phyloP scores from a whole-genome alignment of 2,329 filamentous ascomycete species.

The Ophiostoma piceae region DNA sequence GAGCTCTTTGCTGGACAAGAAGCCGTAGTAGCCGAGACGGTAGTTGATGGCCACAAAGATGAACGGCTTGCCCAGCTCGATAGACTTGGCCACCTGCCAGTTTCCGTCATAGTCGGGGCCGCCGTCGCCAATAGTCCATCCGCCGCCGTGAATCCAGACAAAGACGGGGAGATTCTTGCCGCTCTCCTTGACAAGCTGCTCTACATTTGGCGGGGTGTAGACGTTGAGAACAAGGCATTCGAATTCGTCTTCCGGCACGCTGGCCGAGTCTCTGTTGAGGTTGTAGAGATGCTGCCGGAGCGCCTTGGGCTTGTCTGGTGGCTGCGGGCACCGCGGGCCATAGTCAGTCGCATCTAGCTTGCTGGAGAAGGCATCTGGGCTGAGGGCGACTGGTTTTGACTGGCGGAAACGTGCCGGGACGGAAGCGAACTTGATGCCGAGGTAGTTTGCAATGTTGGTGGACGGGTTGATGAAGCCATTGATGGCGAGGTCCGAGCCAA shows the following conservation, averaged over 20 bases:
- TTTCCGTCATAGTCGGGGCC: slow-evolving; percentile 25
- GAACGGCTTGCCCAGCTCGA: slow-evolving; percentile 30
- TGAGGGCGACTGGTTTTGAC: slow-evolving; percentile 11
- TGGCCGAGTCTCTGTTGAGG: slow-evolving; percentile 13
- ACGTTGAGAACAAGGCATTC: slow-evolving; percentile 21
- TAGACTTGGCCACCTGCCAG: slow-evolving; percentile 24
- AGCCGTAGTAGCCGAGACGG: slow-evolving; percentile 29
- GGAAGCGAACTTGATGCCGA: slow-evolving; percentile 20
- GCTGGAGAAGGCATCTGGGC: background rate
- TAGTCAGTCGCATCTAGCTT: slow-evolving; percentile 19
- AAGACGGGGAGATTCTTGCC: slow-evolving; percentile 17
- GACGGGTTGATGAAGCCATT: slow-evolving; percentile 21
- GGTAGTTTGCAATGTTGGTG: slow-evolving; percentile 24
- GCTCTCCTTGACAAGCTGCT: background rate
- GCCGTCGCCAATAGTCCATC: slow-evolving; percentile 19
- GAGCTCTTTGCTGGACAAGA: slow-evolving; percentile 25
- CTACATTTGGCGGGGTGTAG: slow-evolving; percentile 11
- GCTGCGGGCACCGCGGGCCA: slow-evolving; percentile 24
- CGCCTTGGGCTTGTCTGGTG: slow-evolving; percentile 15
- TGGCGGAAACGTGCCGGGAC: slow-evolving; percentile 23
- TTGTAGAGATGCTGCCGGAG: slow-evolving; percentile 21
- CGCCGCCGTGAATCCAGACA: slow-evolving; percentile 25
- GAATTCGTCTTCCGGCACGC: slow-evolving; percentile 18
- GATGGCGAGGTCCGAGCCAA: background rate
- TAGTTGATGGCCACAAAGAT: slow-evolving; percentile 33